Conservation (phyloP, 1,284 basidiomycete genomes). For the Sutorius eximius region DNA sequence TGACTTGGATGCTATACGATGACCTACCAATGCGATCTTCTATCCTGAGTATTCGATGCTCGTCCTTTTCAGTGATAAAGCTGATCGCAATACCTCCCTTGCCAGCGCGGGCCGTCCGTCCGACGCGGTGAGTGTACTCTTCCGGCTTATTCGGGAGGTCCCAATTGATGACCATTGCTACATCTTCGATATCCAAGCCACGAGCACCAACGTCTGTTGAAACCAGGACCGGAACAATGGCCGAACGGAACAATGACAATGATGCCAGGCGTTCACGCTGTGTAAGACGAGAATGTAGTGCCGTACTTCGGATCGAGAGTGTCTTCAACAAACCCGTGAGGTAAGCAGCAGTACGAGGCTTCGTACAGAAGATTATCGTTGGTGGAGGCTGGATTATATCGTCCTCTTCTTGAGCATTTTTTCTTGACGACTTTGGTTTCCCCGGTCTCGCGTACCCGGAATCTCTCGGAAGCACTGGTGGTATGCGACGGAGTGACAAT, state of each 20-base stretch:
- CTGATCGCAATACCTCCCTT: conserved; percentile 88
- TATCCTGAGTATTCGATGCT: conserved; percentile 80
- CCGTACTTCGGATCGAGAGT: conserved; percentile 81
- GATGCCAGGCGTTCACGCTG: conserved; percentile 87
- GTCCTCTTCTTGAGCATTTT: conserved; percentile 46
- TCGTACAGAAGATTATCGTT: conserved; percentile 94
- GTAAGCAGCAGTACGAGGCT: conserved; percentile 87
- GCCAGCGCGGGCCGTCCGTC: conserved; percentile 93
- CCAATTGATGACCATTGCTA: conserved; percentile 96
- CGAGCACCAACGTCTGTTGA: conserved; percentile 95
- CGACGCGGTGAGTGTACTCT: conserved; percentile 81
- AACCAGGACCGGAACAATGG: conserved; percentile 87
- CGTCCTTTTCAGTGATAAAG: conserved; percentile 93
- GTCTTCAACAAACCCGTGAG: conserved; percentile 80
- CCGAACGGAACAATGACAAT: conserved; percentile 84
- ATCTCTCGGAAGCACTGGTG: conserved; percentile 44
- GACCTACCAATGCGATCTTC: conserved; percentile 83
- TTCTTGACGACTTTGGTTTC: conserved; percentile 37
- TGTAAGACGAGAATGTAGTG: conserved; percentile 91
- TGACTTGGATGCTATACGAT: background rate
- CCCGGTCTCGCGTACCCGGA: conserved; percentile 34
- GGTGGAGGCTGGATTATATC: conserved; percentile 72
- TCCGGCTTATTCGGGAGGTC: conserved; percentile 82
- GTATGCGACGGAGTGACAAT: conserved; percentile 59
- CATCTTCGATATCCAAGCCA: conserved; percentile 93